phyloP scores from a whole-genome alignment of 257 asterid genomes.

The Nicotiana sylvestris region DNA sequence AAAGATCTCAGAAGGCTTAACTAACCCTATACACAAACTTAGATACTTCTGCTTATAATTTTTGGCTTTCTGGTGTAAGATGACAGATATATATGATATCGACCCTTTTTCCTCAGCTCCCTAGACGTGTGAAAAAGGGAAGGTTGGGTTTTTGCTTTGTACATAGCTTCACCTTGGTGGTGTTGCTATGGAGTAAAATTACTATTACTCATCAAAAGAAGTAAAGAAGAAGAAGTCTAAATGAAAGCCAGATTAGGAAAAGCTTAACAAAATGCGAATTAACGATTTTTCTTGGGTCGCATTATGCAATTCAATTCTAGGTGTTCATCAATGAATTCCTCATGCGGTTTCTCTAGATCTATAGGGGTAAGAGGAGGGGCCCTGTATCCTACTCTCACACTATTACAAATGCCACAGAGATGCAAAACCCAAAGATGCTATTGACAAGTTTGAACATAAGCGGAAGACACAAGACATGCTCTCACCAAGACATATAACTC shows the following conservation, averaged over 20 bases:
- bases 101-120: neutral
- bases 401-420: neutral
- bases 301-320: neutral
- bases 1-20: too few relatives aligned
- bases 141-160: neutral
- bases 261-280: neutral
- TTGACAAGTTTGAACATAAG: neutral
- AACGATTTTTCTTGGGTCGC: neutral
- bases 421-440: slow-evolving; percentile 2
- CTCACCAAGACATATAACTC: neutral
- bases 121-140: neutral
- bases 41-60: neutral
- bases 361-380: neutral
- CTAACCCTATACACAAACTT: too few relatives aligned
- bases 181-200: neutral
- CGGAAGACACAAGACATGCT: neutral
- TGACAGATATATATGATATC: neutral
- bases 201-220: neutral
- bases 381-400: neutral
- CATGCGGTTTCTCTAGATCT: neutral
- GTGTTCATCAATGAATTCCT: neutral
- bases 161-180: neutral
- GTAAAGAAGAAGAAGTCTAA: neutral
- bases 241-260: neutral
- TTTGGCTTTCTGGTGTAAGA: neutral